Conservation (phyloP, 2,329 filamentous ascomycete genomes). For the Colletotrichum somersetense region DNA sequence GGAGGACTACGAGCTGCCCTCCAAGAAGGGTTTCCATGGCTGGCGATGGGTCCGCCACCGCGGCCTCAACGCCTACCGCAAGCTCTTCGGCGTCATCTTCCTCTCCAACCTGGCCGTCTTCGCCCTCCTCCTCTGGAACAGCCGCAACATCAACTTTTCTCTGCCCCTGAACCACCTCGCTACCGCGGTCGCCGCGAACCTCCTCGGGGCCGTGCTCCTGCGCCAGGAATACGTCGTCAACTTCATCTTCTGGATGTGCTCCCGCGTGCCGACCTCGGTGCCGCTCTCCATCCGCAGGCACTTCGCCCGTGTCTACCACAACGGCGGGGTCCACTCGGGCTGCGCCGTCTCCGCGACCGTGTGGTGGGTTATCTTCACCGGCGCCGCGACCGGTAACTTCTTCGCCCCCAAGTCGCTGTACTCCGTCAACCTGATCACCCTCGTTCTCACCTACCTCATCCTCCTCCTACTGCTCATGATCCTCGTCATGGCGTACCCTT, state of each 20-base stretch:
- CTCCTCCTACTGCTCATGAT: constrained; percentile 69
- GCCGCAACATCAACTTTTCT: constrained; percentile 43
- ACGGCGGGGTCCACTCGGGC: constrained; percentile 65
- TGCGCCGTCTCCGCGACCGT: constrained; percentile 62
- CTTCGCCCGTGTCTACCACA: constrained; percentile 64
- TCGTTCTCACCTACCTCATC: constrained; percentile 69
- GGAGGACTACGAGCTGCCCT: constrained; percentile 51
- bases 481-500: constrained; percentile 73
- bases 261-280: constrained; percentile 56
- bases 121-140: constrained; percentile 54
- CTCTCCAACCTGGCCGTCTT: constrained; percentile 64
- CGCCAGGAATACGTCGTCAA: constrained; percentile 68
- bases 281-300: constrained; percentile 62
- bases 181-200: constrained; percentile 61
- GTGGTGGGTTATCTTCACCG: constrained; percentile 61
- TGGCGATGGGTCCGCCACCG: constrained; percentile 57
- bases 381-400: constrained; percentile 47
- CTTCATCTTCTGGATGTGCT: constrained; percentile 62
- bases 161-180: constrained; percentile 54
- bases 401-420: constrained; percentile 49
- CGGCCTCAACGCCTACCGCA: constrained; percentile 67
- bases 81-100: constrained; percentile 67
- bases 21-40: constrained; percentile 56
- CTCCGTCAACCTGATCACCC: constrained; percentile 50
- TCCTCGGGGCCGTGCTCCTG: constrained; percentile 62